These are phyloP conservation scores for Prunus mume DNA, from an alignment of 306 rosid genomes.

Conservation along the genomic window DNA sequence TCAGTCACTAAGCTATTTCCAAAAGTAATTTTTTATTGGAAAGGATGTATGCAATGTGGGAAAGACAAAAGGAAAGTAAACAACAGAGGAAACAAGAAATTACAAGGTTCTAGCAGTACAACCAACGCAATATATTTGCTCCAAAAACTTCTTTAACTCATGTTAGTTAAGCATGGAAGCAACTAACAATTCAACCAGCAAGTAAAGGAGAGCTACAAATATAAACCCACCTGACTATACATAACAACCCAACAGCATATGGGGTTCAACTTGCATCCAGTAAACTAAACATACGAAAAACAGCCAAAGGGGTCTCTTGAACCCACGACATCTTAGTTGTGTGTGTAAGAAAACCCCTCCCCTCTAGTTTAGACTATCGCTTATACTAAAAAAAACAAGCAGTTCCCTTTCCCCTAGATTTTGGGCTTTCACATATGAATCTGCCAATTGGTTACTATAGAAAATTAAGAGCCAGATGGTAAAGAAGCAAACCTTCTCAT, in stretches of 20 bases:
- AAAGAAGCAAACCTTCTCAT: conserved; percentile 60
- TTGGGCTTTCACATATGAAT: neutral
- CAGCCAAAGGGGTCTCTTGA: no score
- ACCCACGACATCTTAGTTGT: no score
- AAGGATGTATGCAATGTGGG: conserved; percentile 2
- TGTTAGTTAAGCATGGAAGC: neutral
- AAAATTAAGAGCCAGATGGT: neutral
- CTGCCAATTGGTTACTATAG: neutral
- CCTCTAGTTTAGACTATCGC: no score
- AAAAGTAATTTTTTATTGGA: neutral
- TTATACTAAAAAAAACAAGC: neutral
- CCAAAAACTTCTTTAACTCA: neutral
- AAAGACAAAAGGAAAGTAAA: neutral
- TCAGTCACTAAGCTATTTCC: neutral
- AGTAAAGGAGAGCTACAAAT: neutral
- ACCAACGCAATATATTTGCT: neutral
- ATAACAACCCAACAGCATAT: neutral
- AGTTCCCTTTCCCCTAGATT: neutral
- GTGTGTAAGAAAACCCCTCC: no score
- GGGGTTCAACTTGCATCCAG: neutral
- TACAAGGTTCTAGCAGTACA: neutral
- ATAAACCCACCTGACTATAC: neutral
- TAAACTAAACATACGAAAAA: neutral
- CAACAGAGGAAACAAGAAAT: neutral
- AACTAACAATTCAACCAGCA: neutral